A percentile compares a stretch with the other conserved stretches of the same genome.
Conservation (phyloP, 2,329 filamentous ascomycete species). For the Eutypa lata region DNA sequence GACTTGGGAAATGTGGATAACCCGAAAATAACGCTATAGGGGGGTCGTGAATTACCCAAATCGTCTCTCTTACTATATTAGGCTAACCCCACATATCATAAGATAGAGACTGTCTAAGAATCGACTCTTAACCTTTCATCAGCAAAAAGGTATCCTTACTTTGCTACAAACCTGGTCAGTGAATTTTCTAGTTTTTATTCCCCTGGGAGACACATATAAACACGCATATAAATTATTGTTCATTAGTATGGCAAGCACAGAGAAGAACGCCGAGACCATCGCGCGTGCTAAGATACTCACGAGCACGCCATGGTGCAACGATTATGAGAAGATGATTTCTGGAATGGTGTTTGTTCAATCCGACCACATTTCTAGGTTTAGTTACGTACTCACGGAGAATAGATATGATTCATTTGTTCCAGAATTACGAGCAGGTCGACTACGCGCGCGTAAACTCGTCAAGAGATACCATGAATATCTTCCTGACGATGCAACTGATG, state of each 20-base stretch:
- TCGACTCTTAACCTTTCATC: no score
- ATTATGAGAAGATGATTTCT: slow-evolving; percentile 61
- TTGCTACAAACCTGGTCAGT: no score
- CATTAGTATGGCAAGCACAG: slow-evolving; percentile 32
- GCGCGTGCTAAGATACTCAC: slow-evolving; percentile 45
- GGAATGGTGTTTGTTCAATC: slow-evolving; percentile 46
- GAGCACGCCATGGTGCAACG: slow-evolving; percentile 54
- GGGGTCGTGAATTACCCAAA: no score
- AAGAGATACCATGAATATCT: slow-evolving; percentile 58
- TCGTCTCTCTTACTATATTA: no score
- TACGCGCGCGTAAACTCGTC: slow-evolving; percentile 51
- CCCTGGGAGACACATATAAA: no score
- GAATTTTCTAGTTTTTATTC: no score
- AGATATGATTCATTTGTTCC: slow-evolving; percentile 51
- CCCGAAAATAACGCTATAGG: no score
- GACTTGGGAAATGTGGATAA: no score
- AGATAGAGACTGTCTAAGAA: no score
- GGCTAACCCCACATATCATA: no score
- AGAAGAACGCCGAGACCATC: slow-evolving; percentile 41
- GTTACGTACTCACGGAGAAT: neutral
- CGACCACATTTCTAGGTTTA: neutral
- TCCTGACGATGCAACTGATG: slow-evolving; percentile 42
- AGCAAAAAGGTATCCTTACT: no score
- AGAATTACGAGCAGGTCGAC: slow-evolving; percentile 46
- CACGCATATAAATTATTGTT: no score